A percentile compares a stretch with the other conserved stretches of the same genome.
phyloP scores from a whole-genome alignment of 805 yeast genomes.

The Starmerella floricola region DNA sequence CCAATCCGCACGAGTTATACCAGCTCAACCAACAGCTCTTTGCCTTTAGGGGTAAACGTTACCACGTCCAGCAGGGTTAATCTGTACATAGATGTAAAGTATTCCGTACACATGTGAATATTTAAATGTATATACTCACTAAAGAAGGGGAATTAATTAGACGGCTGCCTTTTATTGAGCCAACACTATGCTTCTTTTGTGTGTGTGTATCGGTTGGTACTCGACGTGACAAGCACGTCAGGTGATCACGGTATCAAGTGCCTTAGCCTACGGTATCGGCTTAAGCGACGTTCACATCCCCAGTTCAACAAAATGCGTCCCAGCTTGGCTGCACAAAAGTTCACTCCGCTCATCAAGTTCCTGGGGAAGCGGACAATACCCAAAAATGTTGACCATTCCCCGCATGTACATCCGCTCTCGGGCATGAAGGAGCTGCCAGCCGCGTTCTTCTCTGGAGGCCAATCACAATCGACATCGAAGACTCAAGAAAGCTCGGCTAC shows the following conservation, averaged over 20 bases:
- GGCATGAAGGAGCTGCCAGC: constrained; percentile 31
- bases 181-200: too few relatives aligned
- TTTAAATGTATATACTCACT: background rate
- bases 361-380: constrained; percentile 55
- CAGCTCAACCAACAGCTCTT: constrained; percentile 82
- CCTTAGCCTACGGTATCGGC: too few relatives aligned
- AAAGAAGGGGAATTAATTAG: too few relatives aligned
- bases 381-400: constrained; percentile 32
- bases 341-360: constrained; percentile 56
- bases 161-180: too few relatives aligned
- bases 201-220: too few relatives aligned
- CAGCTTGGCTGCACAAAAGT: constrained; percentile 5
- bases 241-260: too few relatives aligned
- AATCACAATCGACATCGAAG: constrained; percentile 22
- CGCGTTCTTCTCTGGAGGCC: constrained; percentile 25
- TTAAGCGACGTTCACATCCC: constrained; percentile 1
- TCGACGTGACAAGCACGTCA: background rate
- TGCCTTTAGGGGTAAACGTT: constrained; percentile 92
- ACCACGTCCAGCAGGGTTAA: constrained; percentile 42
- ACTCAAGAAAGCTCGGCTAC: constrained; percentile 21
- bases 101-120: too few relatives aligned
- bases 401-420: constrained; percentile 32
- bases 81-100: too few relatives aligned
- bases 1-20: constrained; percentile 84
- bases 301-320: constrained; percentile 9